Base-by-base conservation (phyloP, 129 eudicot genomes). In the Tagetes erecta region DNA sequence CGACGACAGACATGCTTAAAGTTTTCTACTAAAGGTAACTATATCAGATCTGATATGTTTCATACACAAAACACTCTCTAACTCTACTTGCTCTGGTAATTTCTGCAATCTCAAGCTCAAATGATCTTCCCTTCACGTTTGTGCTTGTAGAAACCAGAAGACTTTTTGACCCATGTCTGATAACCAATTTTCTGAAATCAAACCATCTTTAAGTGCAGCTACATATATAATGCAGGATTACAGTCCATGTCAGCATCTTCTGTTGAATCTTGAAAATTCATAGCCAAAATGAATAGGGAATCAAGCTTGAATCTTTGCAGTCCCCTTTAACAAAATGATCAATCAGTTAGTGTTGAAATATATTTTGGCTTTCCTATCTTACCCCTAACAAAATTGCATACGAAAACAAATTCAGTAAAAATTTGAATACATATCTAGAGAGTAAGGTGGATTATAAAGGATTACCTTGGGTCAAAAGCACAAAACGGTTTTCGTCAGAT, bases 391-490 rank as follows among this genome's bases (percentile, higher is more conserved):
- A 11, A 20, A 4, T 12, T 64, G 27, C 59, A 64, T 38, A 63
- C 7, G n/a, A 58, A 74, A 65, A 27, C 35, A 31, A 75, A 40
- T 51, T 65, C 11, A 57, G 41, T 5, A 58, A 39, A 30, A 56
- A 10, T 7, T 34, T 13, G 5, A 65, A 52, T 40, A 46, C 8
- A 39, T 33, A 53, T 30, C 39, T 40, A 30, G 6, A 51, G 44
- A 66, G 35, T 33, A 55, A 44, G 12, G 53, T 39, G 47, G 67
- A 51, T 14, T 3, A 64, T 51, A 10, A 65, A n/a, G 62, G 53
- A 52, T 66, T 40, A 75, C 51, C 72, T 38, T 7, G 13, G 47
- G 14, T 62, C 27, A 8, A 33, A 38, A 64, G 40, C 45, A 47
- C n/a, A 0, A 40, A 50, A 64, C 31, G 4, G 14, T 63, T 31